Evolutionary conservation across 2,329 filamentous ascomycete species (phyloP).

Genomic region (Fusarium sp.): DNA sequence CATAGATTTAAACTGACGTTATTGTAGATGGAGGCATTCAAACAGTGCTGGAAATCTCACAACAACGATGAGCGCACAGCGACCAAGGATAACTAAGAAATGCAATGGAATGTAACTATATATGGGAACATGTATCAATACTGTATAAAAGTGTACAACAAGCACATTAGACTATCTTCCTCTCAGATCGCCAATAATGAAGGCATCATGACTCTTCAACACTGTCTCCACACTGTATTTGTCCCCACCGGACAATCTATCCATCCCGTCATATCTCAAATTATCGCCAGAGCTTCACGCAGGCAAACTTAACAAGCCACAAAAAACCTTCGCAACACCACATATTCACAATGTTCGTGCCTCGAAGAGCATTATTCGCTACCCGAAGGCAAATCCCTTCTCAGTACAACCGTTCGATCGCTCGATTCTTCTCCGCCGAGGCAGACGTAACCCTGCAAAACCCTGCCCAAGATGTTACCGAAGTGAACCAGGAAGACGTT

Average conservation of each 20-base stretch:
- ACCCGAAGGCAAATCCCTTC: slow-evolving; percentile 32
- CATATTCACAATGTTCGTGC: slow-evolving; percentile 45
- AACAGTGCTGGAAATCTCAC: slow-evolving; percentile 89
- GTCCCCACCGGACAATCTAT: slow-evolving; percentile 32
- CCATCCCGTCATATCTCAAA: slow-evolving; percentile 26
- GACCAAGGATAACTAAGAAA: slow-evolving; percentile 70
- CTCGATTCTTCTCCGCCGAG: slow-evolving; percentile 42
- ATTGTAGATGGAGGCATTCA: slow-evolving; percentile 86
- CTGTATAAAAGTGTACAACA: slow-evolving; percentile 13
- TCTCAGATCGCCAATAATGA: neutral
- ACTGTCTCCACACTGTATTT: slow-evolving; percentile 18
- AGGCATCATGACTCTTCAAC: slow-evolving; percentile 24
- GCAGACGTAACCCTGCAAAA: slow-evolving; percentile 30
- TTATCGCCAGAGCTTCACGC: slow-evolving; percentile 11
- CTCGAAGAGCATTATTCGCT: slow-evolving; percentile 40
- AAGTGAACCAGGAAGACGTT: slow-evolving; percentile 29
- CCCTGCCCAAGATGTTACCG: slow-evolving; percentile 22
- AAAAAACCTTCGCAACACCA: neutral
- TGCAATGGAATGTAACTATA: neutral
- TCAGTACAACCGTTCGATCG: slow-evolving; percentile 32
- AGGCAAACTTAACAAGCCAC: neutral
- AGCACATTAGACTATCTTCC: neutral
- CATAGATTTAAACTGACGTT: slow-evolving; percentile 23
- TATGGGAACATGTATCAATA: neutral
- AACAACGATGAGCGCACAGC: slow-evolving; percentile 87